Base-by-base conservation (phyloP, 768 basidiomycete species). In the Podaxis rugospora region DNA sequence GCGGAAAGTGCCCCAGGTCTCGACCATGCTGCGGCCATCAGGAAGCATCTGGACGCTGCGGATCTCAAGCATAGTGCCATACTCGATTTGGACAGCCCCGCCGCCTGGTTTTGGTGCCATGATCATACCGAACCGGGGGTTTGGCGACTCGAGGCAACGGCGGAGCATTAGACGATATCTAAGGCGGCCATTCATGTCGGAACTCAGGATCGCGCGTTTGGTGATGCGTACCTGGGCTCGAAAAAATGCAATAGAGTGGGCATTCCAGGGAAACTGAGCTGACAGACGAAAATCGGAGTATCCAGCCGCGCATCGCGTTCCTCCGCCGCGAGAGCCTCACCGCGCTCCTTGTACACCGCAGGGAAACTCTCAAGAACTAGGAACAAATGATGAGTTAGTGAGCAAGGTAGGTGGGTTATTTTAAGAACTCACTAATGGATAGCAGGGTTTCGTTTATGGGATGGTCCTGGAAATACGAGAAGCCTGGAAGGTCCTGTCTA, bases 91-190 rank as follows among this genome's bases (percentile, higher is more conserved):
- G 18, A 78, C 63, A 3, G 70, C 65, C 3, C 71, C 59, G 9
- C 65, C 68, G 54, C 83, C 71, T 62, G 80, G 52, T 67, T 74
- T 72, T 3, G 79, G 73, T 36, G 91, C 87, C 76, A 96, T 87
- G 68, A 97, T 83, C 92, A 98, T 98, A 39, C 96, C 96, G 72
- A 98, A 97, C 23, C 80, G 79, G n/a, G 92, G 92, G 46, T 76
- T 76, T 4, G 83, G 78, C 14, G 82, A 85, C 67, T 93, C 88
- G 60, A 98, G 87, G 70, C 91, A 94, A n/a, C 96, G 87, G 23
- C 96, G 90, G 57, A 98, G 88, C 96, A 98, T 98, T 54, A 98
- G 81, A 5, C 96, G 89, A 71, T 98, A 95, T 67, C 88, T 87
- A 61, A 9, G 44, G 39, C 37, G 25, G 27, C 14, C 21, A 18